A percentile compares a stretch with the other conserved stretches of the same genome.
These are phyloP conservation scores for Neoboletus magnificus DNA, from an alignment of 768 basidiomycete species.

Conservation along the genomic window DNA sequence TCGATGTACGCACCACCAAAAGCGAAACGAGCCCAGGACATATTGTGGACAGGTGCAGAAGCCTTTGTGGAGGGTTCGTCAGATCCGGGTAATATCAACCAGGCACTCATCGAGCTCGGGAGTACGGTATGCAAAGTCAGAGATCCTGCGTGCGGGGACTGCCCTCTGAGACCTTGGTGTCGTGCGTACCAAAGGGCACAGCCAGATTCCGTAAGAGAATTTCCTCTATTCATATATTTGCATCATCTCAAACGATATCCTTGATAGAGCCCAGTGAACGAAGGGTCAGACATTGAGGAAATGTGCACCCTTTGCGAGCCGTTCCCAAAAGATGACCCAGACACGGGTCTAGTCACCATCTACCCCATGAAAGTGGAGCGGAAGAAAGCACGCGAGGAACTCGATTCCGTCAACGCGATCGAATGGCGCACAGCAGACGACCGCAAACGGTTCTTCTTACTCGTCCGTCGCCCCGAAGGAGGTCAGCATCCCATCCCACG, in stretches of 20 bases:
- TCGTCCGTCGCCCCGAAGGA: constrained; percentile 78
- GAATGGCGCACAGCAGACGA: constrained; percentile 58
- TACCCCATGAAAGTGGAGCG: constrained; percentile 86
- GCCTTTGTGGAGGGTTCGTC: constrained; percentile 56
- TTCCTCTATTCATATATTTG: background rate
- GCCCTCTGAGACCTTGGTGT: constrained; percentile 72
- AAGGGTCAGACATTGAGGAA: constrained; percentile 69
- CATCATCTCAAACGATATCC: background rate
- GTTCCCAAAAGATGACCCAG: constrained; percentile 32
- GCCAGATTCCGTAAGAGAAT: constrained; percentile 10
- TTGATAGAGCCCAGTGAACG: background rate
- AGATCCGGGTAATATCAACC: constrained; percentile 80
- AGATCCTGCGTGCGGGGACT: constrained; percentile 68
- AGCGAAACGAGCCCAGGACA: constrained; percentile 68
- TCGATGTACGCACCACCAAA: constrained; percentile 83
- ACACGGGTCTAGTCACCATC: constrained; percentile 48
- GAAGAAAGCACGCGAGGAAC: constrained; percentile 81
- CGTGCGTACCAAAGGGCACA: constrained; percentile 46
- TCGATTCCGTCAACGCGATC: constrained; percentile 81
- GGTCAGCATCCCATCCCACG: constrained; percentile 44
- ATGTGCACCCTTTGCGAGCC: constrained; percentile 67
- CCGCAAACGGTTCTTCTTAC: constrained; percentile 59
- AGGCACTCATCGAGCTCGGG: constrained; percentile 93
- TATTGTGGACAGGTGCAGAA: constrained; percentile 79
- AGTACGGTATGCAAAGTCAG: constrained; percentile 89